Evolutionary conservation across 1,284 basidiomycete species (phyloP).

Genomic region (Polyporus tsugae): DNA sequence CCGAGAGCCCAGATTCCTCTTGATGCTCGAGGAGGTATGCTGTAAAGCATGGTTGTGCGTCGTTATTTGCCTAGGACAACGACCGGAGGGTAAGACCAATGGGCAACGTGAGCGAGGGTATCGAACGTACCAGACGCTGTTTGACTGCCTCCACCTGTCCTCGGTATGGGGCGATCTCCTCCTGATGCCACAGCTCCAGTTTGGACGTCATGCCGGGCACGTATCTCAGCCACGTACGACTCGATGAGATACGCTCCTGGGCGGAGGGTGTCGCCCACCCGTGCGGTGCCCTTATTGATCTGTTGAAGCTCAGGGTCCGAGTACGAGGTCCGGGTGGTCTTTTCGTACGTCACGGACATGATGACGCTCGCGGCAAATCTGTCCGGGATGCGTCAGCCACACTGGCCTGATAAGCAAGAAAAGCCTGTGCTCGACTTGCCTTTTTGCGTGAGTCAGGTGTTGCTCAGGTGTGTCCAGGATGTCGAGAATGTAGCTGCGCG

Average conservation of each 20-base stretch:
- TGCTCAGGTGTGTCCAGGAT: constrained; percentile 20
- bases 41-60: constrained; percentile 57
- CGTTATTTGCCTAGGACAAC: constrained; percentile 43
- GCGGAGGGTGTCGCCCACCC: constrained; percentile 57
- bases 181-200: constrained; percentile 58
- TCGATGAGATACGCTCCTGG: constrained; percentile 69
- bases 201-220: constrained; percentile 66
- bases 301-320: constrained; percentile 64
- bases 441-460: constrained; percentile 17
- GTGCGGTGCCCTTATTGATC: constrained; percentile 56
- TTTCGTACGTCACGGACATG: constrained; percentile 72
- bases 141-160: constrained; percentile 55
- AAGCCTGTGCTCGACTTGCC: background rate
- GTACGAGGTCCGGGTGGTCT: constrained; percentile 54
- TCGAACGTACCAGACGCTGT: constrained; percentile 50
- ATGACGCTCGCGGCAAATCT: constrained; percentile 73
- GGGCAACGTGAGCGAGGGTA: background rate
- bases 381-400: background rate
- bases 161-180: constrained; percentile 65
- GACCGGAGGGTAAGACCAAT: background rate
- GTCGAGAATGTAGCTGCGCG: constrained; percentile 24
- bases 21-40: constrained; percentile 65
- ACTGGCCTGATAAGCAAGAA: background rate
- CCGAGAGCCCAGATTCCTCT: constrained; percentile 54
- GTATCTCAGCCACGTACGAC: constrained; percentile 55